Base-by-base conservation (phyloP, 2,329 filamentous ascomycete species). In the Teratosphaeria nubilosa region DNA sequence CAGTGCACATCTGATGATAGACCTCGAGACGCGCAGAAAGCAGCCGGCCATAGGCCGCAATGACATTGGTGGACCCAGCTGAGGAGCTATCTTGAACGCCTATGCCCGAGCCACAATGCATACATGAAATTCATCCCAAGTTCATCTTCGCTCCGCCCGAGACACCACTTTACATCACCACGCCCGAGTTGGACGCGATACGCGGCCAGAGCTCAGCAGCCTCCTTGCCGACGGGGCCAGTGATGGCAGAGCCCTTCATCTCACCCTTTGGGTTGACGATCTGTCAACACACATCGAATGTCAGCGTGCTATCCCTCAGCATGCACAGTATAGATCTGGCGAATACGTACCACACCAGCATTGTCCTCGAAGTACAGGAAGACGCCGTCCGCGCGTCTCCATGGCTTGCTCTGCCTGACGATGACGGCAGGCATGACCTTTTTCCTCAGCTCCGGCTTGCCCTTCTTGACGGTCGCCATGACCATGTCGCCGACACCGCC, bases 301-400 rank as follows among this genome's bases (percentile, higher is more conserved):
- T 63, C 41, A 55, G 58, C 32, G 22, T 56, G 51, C 51, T 13
- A 30, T 37, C 50, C 24, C 50, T n/a, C 32, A 7, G 14, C n/a
- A 30, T 31, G 53, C 20, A 14, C 52, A 14, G 37, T 9, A 16
- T 24, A 10, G 22, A 27, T 7, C 37, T 14, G n/a, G 31, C 30
- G 14, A 20, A 30, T 20, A 58, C 88, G 78, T 81, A 92, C 89
- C 74, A 99, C 94, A 86, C 94, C 94, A 77, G 94, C 94, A 80
- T 99, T 99, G 82, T 99, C 95, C 90, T 99, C 94, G 76, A 99
- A 99, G 86, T 99, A 99, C 72, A 99, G 86, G 86, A 90, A 99
- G 74, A 97, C 89, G 80, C 94, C 95, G 78, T 99, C 94, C 71
- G 89, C 88, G 78, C 94, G 87, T 85, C 94, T 91, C 94, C 94